These are phyloP conservation scores for Cryphonectria parasitica DNA, from an alignment of 2,329 filamentous ascomycete species.

Conservation along the genomic window DNA sequence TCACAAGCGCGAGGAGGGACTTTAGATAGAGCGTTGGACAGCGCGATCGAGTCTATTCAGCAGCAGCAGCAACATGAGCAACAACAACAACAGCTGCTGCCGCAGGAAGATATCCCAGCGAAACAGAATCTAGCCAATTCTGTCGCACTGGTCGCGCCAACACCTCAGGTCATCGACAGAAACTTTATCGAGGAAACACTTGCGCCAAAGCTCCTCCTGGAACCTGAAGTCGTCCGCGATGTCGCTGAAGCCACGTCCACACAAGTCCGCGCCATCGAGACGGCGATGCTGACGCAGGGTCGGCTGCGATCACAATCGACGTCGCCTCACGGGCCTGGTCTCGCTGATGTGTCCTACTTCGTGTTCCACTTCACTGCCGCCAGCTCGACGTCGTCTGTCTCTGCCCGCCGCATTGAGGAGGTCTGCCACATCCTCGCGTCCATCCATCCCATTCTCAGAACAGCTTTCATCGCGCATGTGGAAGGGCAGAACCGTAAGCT, in stretches of 20 bases:
- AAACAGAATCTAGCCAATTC: conserved; percentile 11
- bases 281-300: conserved; percentile 43
- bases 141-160: conserved; percentile 25
- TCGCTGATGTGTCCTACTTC: conserved; percentile 52
- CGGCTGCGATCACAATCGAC: conserved; percentile 13
- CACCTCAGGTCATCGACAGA: conserved; percentile 35
- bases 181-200: conserved; percentile 47
- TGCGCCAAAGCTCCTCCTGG: conserved; percentile 47
- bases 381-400: conserved; percentile 28
- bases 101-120: conserved; percentile 6
- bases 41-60: conserved; percentile 16
- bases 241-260: conserved; percentile 52
- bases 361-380: conserved; percentile 50
- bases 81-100: conserved; percentile 11
- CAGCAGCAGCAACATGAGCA: conserved; percentile 8
- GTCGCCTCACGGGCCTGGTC: conserved; percentile 37
- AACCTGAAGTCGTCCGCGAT: conserved; percentile 49
- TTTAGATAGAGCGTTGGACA: conserved; percentile 12
- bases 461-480: conserved; percentile 52
- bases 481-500: conserved; percentile 43
- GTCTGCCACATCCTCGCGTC: conserved; percentile 49
- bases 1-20: background rate
- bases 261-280: conserved; percentile 53
- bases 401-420: conserved; percentile 41
- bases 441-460: conserved; percentile 57